Evolutionary conservation across 2,329 filamentous ascomycete genomes (phyloP).

Genomic region (Pseudopithomyces maydicus): DNA sequence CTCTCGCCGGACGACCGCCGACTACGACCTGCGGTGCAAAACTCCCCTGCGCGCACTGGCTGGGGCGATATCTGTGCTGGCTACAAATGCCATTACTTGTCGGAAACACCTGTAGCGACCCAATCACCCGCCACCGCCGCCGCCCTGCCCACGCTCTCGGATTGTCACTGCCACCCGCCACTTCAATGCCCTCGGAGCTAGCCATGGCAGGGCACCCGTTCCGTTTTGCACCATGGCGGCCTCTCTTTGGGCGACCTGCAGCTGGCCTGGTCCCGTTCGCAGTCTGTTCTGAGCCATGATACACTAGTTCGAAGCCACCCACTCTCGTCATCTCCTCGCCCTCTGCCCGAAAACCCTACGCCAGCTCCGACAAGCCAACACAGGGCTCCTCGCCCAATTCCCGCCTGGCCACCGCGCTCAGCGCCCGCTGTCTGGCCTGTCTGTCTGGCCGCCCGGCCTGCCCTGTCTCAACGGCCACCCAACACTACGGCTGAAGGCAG

Average conservation of each 20-base stretch:
- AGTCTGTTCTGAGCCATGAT: slow-evolving; percentile 16
- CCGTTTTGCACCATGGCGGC: slow-evolving; percentile 10
- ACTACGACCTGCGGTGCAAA: too few relatives aligned
- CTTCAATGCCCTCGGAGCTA: slow-evolving; percentile 10
- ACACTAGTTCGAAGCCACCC: slow-evolving; percentile 18
- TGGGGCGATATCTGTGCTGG: slow-evolving; percentile 18
- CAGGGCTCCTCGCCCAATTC: not conserved
- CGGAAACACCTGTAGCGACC: slow-evolving; percentile 6
- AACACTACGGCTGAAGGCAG: slow-evolving; percentile 20
- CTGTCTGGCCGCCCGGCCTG: slow-evolving; percentile 14
- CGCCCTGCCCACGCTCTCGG: slow-evolving; percentile 9
- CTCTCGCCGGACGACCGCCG: not conserved
- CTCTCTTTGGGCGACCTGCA: slow-evolving; percentile 13
- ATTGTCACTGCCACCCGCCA: slow-evolving; percentile 8
- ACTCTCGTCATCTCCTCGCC: slow-evolving; percentile 14
- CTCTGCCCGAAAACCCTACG: slow-evolving; percentile 2
- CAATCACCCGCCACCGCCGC: slow-evolving; percentile 6
- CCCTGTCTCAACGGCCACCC: slow-evolving; percentile 23
- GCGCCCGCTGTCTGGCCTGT: not conserved
- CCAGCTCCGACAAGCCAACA: slow-evolving; percentile 2
- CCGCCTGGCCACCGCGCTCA: not conserved
- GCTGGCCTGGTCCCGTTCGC: slow-evolving; percentile 16
- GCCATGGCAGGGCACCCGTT: not conserved
- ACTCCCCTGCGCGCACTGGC: slow-evolving; percentile 4
- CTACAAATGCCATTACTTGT: slow-evolving; percentile 17